phyloP scores from a whole-genome alignment of 2,329 filamentous ascomycete genomes.

The Coniosporium tulheliwenetii region DNA sequence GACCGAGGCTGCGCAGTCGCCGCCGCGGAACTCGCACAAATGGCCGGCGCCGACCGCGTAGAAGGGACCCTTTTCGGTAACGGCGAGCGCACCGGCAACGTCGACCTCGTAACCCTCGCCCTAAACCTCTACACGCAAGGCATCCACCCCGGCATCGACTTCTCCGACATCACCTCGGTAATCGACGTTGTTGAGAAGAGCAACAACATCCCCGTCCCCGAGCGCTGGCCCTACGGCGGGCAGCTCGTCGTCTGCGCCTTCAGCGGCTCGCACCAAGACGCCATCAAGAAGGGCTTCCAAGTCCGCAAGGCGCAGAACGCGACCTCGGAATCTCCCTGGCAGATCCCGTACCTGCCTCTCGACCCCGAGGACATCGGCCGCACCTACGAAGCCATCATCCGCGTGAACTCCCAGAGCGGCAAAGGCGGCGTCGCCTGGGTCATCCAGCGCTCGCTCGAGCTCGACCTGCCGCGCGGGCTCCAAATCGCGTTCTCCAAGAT shows the following conservation, averaged over 20 bases:
- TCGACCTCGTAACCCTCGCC: slow-evolving; percentile 82
- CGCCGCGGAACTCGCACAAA: slow-evolving; percentile 81
- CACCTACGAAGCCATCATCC: slow-evolving; percentile 95
- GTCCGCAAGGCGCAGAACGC: slow-evolving; percentile 45
- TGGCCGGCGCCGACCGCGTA: slow-evolving; percentile 89
- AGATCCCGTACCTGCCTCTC: slow-evolving; percentile 81
- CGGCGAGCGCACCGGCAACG: slow-evolving; percentile 88
- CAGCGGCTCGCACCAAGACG: slow-evolving; percentile 84
- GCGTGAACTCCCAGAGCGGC: slow-evolving; percentile 90
- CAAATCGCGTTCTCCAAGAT: slow-evolving; percentile 83
- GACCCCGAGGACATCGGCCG: slow-evolving; percentile 88
- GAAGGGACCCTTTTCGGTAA: slow-evolving; percentile 92
- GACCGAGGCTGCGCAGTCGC: slow-evolving; percentile 83
- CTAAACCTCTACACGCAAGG: slow-evolving; percentile 94
- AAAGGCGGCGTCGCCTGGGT: slow-evolving; percentile 94
- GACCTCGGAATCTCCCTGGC: slow-evolving; percentile 54
- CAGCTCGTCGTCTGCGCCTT: slow-evolving; percentile 88
- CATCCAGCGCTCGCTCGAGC: slow-evolving; percentile 72
- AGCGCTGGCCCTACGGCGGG: slow-evolving; percentile 78
- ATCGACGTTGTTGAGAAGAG: slow-evolving; percentile 83
- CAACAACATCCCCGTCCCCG: slow-evolving; percentile 90
- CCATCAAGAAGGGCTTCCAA: slow-evolving; percentile 82
- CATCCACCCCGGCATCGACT: slow-evolving; percentile 70
- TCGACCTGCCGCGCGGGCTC: slow-evolving; percentile 83
- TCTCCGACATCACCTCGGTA: slow-evolving; percentile 72